A percentile compares a stretch with the other conserved stretches of the same genome.
These are phyloP conservation scores for Cercophora sp. DNA, from an alignment of 495 filamentous ascomycete genomes.

Conservation along the genomic window DNA sequence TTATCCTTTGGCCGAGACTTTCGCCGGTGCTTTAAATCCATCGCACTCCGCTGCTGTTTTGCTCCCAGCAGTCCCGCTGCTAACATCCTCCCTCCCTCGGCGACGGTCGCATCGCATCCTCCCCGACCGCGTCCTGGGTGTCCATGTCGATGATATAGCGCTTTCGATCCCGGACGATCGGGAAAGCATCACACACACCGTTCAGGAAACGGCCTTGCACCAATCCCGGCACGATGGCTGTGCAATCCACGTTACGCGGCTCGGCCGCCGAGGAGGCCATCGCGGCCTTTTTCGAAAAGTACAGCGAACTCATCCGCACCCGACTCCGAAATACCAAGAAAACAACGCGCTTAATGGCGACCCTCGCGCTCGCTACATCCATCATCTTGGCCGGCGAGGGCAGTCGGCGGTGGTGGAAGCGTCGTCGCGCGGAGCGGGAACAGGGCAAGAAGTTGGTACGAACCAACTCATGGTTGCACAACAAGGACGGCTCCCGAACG, in stretches of 20 bases:
- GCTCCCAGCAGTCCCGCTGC: not conserved
- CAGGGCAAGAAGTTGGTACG: constrained; percentile 74
- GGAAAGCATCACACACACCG: no score
- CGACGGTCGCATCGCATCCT: not conserved
- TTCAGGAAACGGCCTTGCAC: no score
- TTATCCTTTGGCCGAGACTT: constrained; percentile 1
- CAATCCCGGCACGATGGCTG: constrained; percentile 70
- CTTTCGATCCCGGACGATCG: no score
- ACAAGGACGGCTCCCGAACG: constrained; percentile 89
- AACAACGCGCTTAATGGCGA: constrained; percentile 66
- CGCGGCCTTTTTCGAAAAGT: constrained; percentile 62
- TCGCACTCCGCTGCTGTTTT: not conserved
- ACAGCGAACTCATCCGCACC: constrained; percentile 56
- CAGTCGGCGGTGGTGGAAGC: constrained; percentile 66
- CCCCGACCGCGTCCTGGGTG: not conserved
- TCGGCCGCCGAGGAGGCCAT: constrained; percentile 64
- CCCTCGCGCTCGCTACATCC: constrained; percentile 66
- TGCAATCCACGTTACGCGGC: constrained; percentile 75
- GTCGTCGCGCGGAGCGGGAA: constrained; percentile 68
- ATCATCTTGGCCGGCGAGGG: constrained; percentile 76
- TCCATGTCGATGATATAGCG: no score
- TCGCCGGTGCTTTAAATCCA: not conserved
- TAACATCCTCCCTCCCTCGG: not conserved
- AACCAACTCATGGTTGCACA: constrained; percentile 84
- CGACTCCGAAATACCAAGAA: constrained; percentile 60